A percentile compares a stretch with the other conserved stretches of the same genome.
Conservation (phyloP, 176 grass and related monocot genomes). For the Eragrostis nindensis region DNA sequence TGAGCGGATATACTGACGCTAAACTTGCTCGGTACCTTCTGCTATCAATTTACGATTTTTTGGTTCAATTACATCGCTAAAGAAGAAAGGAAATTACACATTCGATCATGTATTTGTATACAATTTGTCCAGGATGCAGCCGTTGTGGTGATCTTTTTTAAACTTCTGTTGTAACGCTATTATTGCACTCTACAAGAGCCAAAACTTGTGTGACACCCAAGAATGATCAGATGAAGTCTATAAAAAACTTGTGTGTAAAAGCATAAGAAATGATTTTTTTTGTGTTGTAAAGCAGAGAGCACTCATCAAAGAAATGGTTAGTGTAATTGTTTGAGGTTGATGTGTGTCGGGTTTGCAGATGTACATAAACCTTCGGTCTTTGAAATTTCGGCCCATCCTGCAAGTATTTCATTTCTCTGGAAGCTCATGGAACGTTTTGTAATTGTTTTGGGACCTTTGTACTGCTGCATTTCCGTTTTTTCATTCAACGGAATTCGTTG, state of each 20-base stretch:
- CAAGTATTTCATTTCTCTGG: no score
- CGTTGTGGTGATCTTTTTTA: background rate
- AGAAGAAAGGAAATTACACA: conserved; percentile 8
- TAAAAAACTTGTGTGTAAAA: no score
- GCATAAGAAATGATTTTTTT: background rate
- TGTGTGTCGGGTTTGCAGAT: background rate
- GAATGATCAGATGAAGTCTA: no score
- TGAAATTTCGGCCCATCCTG: no score
- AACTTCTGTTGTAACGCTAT: background rate
- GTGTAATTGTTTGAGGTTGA: no score
- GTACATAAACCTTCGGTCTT: background rate
- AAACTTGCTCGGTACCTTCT: background rate
- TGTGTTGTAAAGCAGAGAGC: background rate
- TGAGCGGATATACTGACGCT: conserved; percentile 77
- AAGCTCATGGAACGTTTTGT: no score
- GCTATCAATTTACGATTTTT: background rate
- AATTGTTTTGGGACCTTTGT: no score
- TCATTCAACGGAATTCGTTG: background rate
- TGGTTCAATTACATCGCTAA: background rate
- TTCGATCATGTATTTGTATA: conserved; percentile 23
- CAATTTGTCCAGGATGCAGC: background rate
- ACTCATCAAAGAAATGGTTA: background rate
- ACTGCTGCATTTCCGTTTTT: background rate
- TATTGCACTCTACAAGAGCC: background rate
- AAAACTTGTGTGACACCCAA: no score